Evolutionary conservation across 352 stramenopile genomes (phyloP).

Genomic region (Phytophthora sp.): DNA sequence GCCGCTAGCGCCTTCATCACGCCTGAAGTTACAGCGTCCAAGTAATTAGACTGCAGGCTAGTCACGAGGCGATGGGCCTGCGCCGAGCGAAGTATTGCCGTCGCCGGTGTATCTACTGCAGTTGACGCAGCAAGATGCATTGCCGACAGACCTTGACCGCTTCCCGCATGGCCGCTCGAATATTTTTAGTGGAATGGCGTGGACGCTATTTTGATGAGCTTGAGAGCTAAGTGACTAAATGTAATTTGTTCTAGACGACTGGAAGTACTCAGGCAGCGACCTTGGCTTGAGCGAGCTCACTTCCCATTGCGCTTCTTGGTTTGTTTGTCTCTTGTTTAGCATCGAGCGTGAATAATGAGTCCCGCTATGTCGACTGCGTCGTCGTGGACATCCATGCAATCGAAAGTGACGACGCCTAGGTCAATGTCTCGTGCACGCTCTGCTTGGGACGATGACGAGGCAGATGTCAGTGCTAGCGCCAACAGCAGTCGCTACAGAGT

Average conservation of each 20-base stretch:
- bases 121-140: constrained; percentile 25
- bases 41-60: constrained; percentile 13
- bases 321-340: constrained; percentile 5
- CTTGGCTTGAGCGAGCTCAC: not conserved
- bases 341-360: constrained; percentile 16
- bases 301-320: not conserved
- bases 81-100: constrained; percentile 15
- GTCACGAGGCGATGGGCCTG: not conserved
- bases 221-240: constrained; percentile 27
- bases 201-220: constrained; percentile 27
- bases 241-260: constrained; percentile 19
- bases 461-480: constrained; percentile 3
- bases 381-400: constrained; percentile 19
- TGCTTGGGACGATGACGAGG: constrained; percentile 16
- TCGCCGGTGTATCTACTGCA: constrained; percentile 24
- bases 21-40: constrained; percentile 8
- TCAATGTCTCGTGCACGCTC: constrained; percentile 3
- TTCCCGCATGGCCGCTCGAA: constrained; percentile 13
- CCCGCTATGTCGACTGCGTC: constrained; percentile 6
- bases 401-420: constrained; percentile 13
- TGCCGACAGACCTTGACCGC: constrained; percentile 14
- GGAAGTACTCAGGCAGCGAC: not conserved
- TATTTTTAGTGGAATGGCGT: constrained; percentile 30
- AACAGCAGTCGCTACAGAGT: constrained; percentile 44
- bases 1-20: constrained; percentile 22